A percentile compares a stretch with the other conserved stretches of the same genome.
Evolutionary conservation across 306 rosid species (phyloP).

Genomic region (Amphicarpaea edgeworthii): DNA sequence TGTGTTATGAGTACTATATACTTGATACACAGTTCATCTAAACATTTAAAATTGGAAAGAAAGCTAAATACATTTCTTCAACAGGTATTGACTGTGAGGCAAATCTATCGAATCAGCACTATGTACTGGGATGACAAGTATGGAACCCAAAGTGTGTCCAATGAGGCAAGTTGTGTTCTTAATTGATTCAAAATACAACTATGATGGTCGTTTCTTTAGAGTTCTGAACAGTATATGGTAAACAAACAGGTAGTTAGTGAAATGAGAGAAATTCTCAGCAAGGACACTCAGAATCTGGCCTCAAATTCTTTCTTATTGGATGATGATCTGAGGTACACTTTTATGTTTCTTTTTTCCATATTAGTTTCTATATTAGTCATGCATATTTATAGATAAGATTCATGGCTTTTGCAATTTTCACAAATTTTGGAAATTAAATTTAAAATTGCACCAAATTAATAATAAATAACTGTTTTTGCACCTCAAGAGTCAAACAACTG

Average conservation of each 20-base stretch:
- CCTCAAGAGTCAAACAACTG: background rate
- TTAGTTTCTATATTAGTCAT: background rate
- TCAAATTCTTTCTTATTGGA: conserved; percentile 98
- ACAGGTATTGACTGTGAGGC: conserved; percentile 94
- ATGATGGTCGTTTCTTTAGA: background rate
- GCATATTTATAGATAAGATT: too few relatives aligned
- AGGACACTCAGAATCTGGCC: conserved; percentile 86
- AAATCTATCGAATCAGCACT: conserved; percentile 96
- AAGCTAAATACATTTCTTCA: conserved; percentile 34
- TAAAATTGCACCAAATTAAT: conserved; percentile 1
- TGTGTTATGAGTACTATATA: conserved; percentile 16
- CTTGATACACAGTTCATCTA: conserved; percentile 20
- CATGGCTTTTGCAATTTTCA: background rate
- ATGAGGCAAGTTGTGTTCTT: conserved; percentile 78
- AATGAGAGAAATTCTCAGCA: conserved; percentile 92
- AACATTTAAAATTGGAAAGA: conserved; percentile 29
- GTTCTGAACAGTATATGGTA: conserved; percentile 46
- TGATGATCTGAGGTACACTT: conserved; percentile 89
- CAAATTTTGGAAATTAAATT: background rate
- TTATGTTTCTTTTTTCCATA: background rate
- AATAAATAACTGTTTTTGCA: background rate
- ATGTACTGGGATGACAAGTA: conserved; percentile 99
- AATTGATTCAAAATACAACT: conserved; percentile 37
- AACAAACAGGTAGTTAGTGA: conserved; percentile 88
- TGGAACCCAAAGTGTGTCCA: conserved; percentile 97